Evolutionary conservation across 192 early-diverging fungal species (phyloP).

Genomic region (Cladochytrium replicatum): DNA sequence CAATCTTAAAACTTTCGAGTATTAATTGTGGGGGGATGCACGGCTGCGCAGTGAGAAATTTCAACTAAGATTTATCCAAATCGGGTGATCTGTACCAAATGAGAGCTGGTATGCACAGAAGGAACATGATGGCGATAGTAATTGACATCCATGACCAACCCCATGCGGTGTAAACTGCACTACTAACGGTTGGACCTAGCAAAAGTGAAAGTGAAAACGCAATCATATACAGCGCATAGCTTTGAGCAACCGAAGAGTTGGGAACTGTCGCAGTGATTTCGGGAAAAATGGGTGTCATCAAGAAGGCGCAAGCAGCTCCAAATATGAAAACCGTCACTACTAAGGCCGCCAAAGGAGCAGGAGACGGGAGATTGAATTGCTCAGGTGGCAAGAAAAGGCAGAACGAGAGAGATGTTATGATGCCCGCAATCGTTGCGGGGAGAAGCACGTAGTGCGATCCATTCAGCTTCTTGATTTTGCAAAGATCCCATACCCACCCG

Average conservation of each 20-base stretch:
- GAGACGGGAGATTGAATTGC: background rate
- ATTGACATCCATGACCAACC: constrained; percentile 2
- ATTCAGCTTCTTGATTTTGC: background rate
- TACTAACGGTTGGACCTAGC: constrained; percentile 4
- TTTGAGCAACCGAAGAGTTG: background rate
- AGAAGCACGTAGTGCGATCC: background rate
- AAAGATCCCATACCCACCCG: constrained; percentile 8
- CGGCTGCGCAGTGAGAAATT: too few relatives aligned
- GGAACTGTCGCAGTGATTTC: constrained; percentile 7
- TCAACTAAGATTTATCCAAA: background rate
- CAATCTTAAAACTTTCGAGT: too few relatives aligned
- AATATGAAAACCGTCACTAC: background rate
- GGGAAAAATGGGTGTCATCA: constrained; percentile 2
- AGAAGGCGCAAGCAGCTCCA: background rate
- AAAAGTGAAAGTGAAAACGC: background rate
- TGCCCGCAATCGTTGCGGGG: background rate
- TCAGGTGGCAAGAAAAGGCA: too few relatives aligned
- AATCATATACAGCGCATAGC: constrained; percentile 2
- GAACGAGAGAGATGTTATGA: too few relatives aligned
- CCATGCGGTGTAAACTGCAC: background rate
- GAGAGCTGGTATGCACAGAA: background rate
- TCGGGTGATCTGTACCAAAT: background rate
- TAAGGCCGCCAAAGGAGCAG: background rate
- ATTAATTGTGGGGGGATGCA: too few relatives aligned
- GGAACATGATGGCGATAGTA: background rate